Conservation (phyloP, 2,329 filamentous ascomycete species). For the Claviceps citrina region DNA sequence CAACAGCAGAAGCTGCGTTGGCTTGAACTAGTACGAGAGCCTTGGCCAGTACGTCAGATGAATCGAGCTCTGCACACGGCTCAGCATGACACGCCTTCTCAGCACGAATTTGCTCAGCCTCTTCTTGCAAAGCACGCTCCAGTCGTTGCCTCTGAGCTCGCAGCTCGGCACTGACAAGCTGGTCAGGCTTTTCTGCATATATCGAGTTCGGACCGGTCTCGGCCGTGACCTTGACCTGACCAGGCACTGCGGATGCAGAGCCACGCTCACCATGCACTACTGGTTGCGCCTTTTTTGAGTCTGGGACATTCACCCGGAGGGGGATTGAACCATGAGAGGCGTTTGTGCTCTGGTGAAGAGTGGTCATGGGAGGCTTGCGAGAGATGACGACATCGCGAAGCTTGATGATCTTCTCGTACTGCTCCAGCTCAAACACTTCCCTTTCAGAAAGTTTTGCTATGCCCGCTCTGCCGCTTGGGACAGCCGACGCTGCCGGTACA, state of each 20-base stretch:
- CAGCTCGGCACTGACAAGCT: conserved; percentile 67
- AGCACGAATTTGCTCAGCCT: conserved; percentile 48
- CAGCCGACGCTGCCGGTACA: not conserved
- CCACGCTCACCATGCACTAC: not conserved
- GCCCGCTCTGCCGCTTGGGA: not conserved
- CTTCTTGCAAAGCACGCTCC: conserved; percentile 62
- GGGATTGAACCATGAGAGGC: conserved; percentile 8
- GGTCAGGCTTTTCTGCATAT: conserved; percentile 71
- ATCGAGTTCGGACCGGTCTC: conserved; percentile 66
- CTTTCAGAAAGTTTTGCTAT: conserved; percentile 22
- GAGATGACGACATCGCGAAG: conserved; percentile 70
- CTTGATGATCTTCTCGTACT: conserved; percentile 67
- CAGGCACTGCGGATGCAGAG: not conserved
- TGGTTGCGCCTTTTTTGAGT: not conserved
- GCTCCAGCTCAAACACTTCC: conserved; percentile 41
- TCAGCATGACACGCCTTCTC: conserved; percentile 33
- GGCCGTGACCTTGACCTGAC: conserved; percentile 27
- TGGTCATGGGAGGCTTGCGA: conserved; percentile 54
- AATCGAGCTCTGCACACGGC: conserved; percentile 49
- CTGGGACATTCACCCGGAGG: not conserved
- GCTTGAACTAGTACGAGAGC: conserved; percentile 58
- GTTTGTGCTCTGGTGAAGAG: conserved; percentile 30
- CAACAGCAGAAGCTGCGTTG: conserved; percentile 42
- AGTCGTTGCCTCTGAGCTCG: conserved; percentile 66
- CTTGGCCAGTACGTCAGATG: conserved; percentile 56